These are phyloP conservation scores for Penicillium hordei DNA, from an alignment of 2,329 filamentous ascomycete species.

Conservation along the genomic window DNA sequence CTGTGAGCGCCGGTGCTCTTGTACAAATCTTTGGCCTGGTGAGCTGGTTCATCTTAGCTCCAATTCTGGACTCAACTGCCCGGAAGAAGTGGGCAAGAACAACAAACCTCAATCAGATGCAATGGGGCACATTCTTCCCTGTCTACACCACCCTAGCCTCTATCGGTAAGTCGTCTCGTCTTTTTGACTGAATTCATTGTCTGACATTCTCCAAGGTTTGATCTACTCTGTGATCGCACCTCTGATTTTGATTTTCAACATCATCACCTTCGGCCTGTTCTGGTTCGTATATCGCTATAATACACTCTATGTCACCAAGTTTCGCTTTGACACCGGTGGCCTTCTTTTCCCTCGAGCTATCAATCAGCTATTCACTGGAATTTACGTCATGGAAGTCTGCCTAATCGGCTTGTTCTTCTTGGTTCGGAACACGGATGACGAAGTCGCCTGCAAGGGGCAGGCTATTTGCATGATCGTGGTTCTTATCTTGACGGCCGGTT, in stretches of 20 bases:
- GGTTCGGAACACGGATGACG: constrained; percentile 56
- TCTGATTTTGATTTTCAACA: constrained; percentile 86
- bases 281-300: constrained; percentile 98
- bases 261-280: constrained; percentile 85
- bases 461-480: constrained; percentile 82
- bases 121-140: constrained; percentile 93
- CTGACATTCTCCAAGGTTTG: constrained; percentile 48
- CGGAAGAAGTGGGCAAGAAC: constrained; percentile 83
- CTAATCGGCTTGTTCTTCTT: constrained; percentile 89
- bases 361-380: constrained; percentile 90
- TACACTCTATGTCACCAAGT: constrained; percentile 90
- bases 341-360: constrained; percentile 88
- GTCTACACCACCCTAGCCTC: constrained; percentile 96
- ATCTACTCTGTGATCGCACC: constrained; percentile 89
- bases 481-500: constrained; percentile 68
- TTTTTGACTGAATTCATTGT: neutral
- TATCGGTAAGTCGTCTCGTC: constrained; percentile 59
- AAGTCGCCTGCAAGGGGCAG: constrained; percentile 67
- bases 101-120: constrained; percentile 71
- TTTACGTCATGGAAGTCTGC: constrained; percentile 93
- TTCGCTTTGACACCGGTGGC: constrained; percentile 86
- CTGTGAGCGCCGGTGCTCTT: constrained; percentile 83
- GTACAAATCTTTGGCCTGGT: constrained; percentile 78
- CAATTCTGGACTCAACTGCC: constrained; percentile 77
- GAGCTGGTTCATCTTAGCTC: constrained; percentile 78